phyloP scores from a whole-genome alignment of 1,284 basidiomycete genomes.

The Coniferiporia weirii region DNA sequence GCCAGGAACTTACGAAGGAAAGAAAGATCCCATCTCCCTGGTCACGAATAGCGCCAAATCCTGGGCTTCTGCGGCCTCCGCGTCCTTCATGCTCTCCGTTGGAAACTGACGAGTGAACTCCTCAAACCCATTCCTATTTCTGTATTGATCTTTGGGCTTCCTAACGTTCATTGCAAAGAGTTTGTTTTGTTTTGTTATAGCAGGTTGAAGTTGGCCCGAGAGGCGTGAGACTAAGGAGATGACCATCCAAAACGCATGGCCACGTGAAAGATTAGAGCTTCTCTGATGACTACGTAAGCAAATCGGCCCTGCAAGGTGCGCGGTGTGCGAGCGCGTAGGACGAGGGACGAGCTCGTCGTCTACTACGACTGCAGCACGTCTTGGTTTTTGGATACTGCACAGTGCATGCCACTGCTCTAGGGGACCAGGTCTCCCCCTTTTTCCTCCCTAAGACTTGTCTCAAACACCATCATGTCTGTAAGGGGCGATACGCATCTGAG shows the following conservation, averaged over 20 bases:
- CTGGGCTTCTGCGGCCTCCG: constrained; percentile 25
- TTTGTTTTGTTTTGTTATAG: too few species aligned
- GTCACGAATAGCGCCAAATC: constrained; percentile 30
- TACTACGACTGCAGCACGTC: not conserved
- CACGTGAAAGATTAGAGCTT: too few species aligned
- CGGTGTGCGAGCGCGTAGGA: not conserved
- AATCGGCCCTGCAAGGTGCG: too few species aligned
- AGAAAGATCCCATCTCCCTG: constrained; percentile 23
- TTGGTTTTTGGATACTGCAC: not conserved
- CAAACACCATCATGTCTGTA: constrained; percentile 20
- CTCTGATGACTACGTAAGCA: too few species aligned
- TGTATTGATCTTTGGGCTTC: constrained; percentile 1
- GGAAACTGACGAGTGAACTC: constrained; percentile 14
- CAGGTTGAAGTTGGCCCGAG: too few species aligned
- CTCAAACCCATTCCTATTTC: constrained; percentile 11
- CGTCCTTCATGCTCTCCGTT: constrained; percentile 16
- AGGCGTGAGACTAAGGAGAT: too few species aligned
- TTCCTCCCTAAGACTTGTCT: not conserved
- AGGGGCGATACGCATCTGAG: constrained; percentile 35
- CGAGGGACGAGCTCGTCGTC: not conserved
- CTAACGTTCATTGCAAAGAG: not conserved
- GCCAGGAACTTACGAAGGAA: constrained; percentile 12
- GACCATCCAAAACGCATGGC: too few species aligned
- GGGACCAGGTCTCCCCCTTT: not conserved
- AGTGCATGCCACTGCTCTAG: not conserved